These are phyloP conservation scores for Aegle marmelos DNA, from an alignment of 345 rosid genomes.

Conservation along the genomic window DNA sequence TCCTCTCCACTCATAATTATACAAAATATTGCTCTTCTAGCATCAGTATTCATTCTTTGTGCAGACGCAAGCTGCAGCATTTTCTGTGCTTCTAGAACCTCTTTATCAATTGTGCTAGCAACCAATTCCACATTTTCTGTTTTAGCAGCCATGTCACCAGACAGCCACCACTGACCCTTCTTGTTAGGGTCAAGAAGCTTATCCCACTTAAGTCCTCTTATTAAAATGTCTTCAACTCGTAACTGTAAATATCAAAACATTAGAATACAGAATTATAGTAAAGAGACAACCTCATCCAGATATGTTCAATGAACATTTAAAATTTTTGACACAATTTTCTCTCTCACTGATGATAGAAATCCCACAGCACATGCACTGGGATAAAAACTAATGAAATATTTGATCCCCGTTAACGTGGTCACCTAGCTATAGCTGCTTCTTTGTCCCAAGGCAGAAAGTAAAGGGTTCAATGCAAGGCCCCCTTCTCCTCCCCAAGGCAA, in stretches of 20 bases:
- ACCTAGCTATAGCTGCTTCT: not conserved
- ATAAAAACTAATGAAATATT: not conserved
- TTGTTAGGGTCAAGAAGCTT: slow-evolving; percentile 81
- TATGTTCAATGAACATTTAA: not conserved
- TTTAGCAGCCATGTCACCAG: slow-evolving; percentile 44
- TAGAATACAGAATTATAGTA: not conserved
- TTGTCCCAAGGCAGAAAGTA: not conserved
- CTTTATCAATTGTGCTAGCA: slow-evolving; percentile 84
- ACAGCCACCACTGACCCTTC: slow-evolving; percentile 96
- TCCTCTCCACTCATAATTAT: slow-evolving; percentile 92
- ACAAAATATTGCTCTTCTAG: slow-evolving; percentile 89
- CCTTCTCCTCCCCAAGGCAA: not conserved
- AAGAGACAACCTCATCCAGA: not conserved
- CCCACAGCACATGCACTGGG: not conserved
- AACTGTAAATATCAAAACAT: slow-evolving; percentile 38
- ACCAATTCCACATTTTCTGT: slow-evolving; percentile 54
- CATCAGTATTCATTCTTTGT: slow-evolving; percentile 93
- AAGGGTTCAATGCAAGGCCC: not conserved
- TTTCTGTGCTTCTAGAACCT: slow-evolving; percentile 71
- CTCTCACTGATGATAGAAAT: not conserved
- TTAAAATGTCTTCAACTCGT: slow-evolving; percentile 60
- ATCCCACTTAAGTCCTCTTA: slow-evolving; percentile 87
- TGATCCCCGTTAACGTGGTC: not conserved
- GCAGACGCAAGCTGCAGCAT: slow-evolving; percentile 91
- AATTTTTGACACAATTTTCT: not conserved